These are phyloP conservation scores for Ambrosia artemisiifolia DNA, from an alignment of 129 eudicot genomes.

Conservation along the genomic window DNA sequence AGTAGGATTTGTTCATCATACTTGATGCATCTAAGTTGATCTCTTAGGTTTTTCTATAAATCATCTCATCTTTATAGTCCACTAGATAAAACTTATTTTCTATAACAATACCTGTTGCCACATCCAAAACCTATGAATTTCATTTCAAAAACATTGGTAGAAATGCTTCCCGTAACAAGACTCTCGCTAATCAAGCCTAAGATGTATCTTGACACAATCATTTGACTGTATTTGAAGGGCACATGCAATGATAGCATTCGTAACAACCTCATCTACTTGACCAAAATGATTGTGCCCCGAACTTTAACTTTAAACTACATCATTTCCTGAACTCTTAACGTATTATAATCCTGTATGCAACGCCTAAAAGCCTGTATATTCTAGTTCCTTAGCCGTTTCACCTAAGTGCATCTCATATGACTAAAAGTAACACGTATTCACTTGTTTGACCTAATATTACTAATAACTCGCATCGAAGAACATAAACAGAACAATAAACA, in stretches of 20 bases:
- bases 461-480: neutral
- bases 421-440: neutral
- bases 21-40: neutral
- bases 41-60: neutral
- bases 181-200: too few species aligned
- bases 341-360: neutral
- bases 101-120: neutral
- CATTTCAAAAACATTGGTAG: too few species aligned
- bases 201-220: neutral
- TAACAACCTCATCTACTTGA: neutral
- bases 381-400: neutral
- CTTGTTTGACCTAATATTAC: neutral
- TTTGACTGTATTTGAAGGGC: neutral
- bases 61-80: neutral
- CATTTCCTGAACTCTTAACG: neutral
- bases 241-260: neutral
- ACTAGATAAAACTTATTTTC: too few species aligned
- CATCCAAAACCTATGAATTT: too few species aligned
- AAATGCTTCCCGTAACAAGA: too few species aligned
- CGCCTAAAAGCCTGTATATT: neutral
- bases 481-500: conserved; percentile 1
- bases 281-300: neutral
- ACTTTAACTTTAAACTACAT: neutral
- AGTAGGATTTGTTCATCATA: neutral
- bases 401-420: neutral